A percentile compares a stretch with the other conserved stretches of the same genome.
Conservation (phyloP, 768 basidiomycete genomes). For the Leccinum subgranulosum region DNA sequence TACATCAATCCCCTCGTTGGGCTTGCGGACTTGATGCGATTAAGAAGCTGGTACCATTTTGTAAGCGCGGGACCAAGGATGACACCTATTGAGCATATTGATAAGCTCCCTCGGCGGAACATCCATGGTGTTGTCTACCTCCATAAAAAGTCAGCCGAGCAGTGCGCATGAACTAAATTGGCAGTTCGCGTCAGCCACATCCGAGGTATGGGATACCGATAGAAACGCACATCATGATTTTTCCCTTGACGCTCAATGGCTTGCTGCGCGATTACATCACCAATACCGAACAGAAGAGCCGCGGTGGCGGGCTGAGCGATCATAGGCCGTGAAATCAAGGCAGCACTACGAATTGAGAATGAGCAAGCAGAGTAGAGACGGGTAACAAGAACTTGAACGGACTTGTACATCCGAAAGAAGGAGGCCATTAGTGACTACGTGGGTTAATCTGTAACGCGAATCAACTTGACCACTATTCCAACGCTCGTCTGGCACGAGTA, state of each 20-base stretch:
- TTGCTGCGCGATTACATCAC: slow-evolving; percentile 86
- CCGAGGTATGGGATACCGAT: neutral
- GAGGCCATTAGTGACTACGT: slow-evolving; percentile 36
- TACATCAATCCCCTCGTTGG: slow-evolving; percentile 58
- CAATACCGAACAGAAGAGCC: slow-evolving; percentile 64
- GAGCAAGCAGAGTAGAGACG: neutral
- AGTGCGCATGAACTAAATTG: slow-evolving; percentile 52
- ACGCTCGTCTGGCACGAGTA: neutral
- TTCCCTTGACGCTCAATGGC: slow-evolving; percentile 67
- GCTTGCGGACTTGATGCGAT: slow-evolving; percentile 63
- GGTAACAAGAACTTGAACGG: slow-evolving; percentile 7
- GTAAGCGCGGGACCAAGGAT: slow-evolving; percentile 82
- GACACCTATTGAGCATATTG: slow-evolving; percentile 38
- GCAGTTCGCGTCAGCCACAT: neutral
- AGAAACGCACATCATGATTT: slow-evolving; percentile 67
- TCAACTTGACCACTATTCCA: neutral
- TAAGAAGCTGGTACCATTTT: slow-evolving; percentile 76
- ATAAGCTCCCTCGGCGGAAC: neutral
- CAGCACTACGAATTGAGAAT: slow-evolving; percentile 39
- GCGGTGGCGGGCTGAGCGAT: slow-evolving; percentile 63
- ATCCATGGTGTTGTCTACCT: slow-evolving; percentile 38
- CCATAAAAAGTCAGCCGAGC: slow-evolving; percentile 70
- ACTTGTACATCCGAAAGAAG: slow-evolving; percentile 44
- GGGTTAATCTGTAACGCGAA: neutral
- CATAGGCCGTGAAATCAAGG: slow-evolving; percentile 61